Evolutionary conservation across 768 basidiomycete species (phyloP).

Genomic region (Gymnopilus junonius): DNA sequence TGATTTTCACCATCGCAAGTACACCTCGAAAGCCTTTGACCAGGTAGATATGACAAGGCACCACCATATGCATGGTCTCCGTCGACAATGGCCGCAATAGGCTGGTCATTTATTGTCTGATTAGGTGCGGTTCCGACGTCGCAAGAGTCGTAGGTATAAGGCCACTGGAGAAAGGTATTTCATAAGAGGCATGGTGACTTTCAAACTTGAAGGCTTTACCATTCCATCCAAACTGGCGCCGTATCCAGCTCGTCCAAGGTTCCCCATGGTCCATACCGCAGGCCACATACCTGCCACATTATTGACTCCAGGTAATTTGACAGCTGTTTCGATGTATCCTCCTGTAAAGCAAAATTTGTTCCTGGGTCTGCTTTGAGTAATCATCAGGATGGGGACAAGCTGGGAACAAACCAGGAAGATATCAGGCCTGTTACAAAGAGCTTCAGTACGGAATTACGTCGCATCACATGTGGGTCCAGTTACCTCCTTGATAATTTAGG

Average conservation of each 20-base stretch:
- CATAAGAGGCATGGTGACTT: not conserved
- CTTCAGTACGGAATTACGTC: not conserved
- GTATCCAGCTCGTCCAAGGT: conserved; percentile 79
- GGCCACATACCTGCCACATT: conserved; percentile 78
- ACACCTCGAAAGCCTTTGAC: conserved; percentile 84
- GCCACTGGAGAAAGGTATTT: conserved; percentile 56
- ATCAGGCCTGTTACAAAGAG: conserved; percentile 8
- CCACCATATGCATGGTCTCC: conserved; percentile 53
- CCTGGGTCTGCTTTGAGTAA: conserved; percentile 37
- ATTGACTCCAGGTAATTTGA: conserved; percentile 72
- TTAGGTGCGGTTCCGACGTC: conserved; percentile 86
- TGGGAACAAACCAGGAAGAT: conserved; percentile 7
- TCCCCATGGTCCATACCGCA: conserved; percentile 79
- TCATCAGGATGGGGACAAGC: not conserved
- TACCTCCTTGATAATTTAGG: conserved; percentile 72
- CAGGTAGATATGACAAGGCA: conserved; percentile 73
- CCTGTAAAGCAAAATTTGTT: conserved; percentile 93
- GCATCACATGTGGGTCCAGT: conserved; percentile 35
- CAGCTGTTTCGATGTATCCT: conserved; percentile 70
- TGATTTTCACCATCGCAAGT: conserved; percentile 83
- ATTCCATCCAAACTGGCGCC: conserved; percentile 84
- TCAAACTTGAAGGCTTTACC: conserved; percentile 37
- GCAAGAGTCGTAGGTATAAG: conserved; percentile 83
- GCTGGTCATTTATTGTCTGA: conserved; percentile 77
- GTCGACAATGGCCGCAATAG: conserved; percentile 60